Evolutionary conservation across 768 basidiomycete genomes (phyloP).

Genomic region (Mycena metata): DNA sequence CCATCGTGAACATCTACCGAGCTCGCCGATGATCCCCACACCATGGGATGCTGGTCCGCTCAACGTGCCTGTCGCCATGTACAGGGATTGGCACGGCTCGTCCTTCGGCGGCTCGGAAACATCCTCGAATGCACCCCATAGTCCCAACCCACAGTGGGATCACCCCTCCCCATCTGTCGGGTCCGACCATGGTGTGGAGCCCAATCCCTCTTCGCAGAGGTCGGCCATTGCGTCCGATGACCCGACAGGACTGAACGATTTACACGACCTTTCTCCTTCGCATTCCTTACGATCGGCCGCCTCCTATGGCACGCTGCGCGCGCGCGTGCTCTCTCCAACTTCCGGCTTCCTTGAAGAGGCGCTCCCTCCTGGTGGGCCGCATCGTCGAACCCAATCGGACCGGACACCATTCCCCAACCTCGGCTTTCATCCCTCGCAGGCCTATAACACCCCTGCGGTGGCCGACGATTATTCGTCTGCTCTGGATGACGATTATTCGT

Average conservation of each 20-base stretch:
- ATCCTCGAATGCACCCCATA: not conserved
- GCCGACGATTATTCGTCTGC: too few relatives aligned
- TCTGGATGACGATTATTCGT: conserved; percentile 9
- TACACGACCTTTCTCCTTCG: not conserved
- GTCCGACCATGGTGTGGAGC: not conserved
- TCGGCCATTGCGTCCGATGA: not conserved
- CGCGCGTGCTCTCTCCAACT: not conserved
- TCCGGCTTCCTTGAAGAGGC: conserved; percentile 3
- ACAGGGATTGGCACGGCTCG: not conserved
- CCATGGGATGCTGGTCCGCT: too few relatives aligned
- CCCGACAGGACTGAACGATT: not conserved
- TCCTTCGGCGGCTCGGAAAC: not conserved
- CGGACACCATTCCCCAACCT: not conserved
- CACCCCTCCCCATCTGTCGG: not conserved
- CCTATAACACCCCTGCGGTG: not conserved
- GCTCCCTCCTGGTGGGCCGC: not conserved
- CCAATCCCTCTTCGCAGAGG: not conserved
- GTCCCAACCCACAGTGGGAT: not conserved
- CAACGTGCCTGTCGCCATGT: too few relatives aligned
- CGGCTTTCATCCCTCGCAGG: not conserved
- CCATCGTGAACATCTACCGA: too few relatives aligned
- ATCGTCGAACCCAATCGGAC: conserved; percentile 17
- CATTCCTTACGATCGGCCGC: not conserved
- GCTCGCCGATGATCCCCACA: too few relatives aligned
- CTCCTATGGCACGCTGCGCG: not conserved